A percentile compares a stretch with the other conserved stretches of the same genome.
Conservation (phyloP, 176 grass and related monocot genomes). For the Cenchrus purpureus region DNA sequence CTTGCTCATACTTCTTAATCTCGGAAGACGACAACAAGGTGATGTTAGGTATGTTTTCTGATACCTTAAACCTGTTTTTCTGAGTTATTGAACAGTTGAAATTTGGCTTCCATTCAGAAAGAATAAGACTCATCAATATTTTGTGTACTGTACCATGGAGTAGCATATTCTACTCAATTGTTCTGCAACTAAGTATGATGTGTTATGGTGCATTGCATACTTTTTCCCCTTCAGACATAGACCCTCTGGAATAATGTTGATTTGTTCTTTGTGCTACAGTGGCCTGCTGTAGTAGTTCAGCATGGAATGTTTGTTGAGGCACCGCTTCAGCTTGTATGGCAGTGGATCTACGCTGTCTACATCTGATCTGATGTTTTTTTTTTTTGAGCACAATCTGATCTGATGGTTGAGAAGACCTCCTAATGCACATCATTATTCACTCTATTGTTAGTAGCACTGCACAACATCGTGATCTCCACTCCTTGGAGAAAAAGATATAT, state of each 20-base stretch:
- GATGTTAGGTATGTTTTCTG: slow-evolving; percentile 69
- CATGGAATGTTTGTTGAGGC: no score
- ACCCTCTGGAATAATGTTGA: neutral
- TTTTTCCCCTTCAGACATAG: neutral
- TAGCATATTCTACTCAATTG: neutral
- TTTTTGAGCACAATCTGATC: no score
- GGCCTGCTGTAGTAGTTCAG: no score
- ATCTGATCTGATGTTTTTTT: no score
- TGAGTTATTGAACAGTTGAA: slow-evolving; percentile 4
- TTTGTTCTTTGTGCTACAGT: no score
- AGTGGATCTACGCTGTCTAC: no score
- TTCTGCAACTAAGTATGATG: neutral
- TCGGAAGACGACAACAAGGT: slow-evolving; percentile 82
- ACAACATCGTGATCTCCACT: no score
- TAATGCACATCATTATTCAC: no score
- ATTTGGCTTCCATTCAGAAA: neutral
- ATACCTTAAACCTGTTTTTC: slow-evolving; percentile 1
- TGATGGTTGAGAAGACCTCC: no score
- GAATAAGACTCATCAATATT: slow-evolving; percentile 24
- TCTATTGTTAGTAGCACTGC: no score
- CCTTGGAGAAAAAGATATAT: neutral
- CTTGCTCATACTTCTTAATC: slow-evolving; percentile 89
- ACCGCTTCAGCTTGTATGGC: no score
- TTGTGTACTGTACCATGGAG: slow-evolving; percentile 6
- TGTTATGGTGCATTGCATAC: neutral